Evolutionary conservation across 495 filamentous ascomycete genomes (phyloP).

Genomic region (Penicillium subrubescens): DNA sequence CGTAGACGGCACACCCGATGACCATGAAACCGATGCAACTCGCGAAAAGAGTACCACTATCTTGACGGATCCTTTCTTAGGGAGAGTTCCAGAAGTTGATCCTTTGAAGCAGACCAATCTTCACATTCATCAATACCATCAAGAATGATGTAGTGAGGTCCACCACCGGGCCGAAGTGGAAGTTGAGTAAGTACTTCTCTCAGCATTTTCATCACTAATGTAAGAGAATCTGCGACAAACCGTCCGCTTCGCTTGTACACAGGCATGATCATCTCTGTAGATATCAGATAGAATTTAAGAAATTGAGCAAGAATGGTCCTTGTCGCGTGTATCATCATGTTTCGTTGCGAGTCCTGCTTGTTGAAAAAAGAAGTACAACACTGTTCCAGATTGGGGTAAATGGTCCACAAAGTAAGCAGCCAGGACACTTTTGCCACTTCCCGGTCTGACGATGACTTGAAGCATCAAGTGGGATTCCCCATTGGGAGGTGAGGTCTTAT

Average conservation of each 20-base stretch:
- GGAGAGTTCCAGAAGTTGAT: background rate
- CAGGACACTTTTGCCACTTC: background rate
- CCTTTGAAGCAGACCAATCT: background rate
- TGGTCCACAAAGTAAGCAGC: background rate
- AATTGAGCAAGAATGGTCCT: background rate
- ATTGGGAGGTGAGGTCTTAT: background rate
- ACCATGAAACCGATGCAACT: background rate
- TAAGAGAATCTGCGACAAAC: background rate
- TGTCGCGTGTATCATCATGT: background rate
- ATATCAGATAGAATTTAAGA: background rate
- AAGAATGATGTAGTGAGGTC: background rate
- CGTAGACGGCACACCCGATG: background rate
- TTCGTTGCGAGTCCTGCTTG: background rate
- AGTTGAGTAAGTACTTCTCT: background rate
- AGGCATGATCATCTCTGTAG: background rate
- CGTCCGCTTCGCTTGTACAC: background rate
- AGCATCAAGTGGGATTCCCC: background rate
- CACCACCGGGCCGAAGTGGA: background rate
- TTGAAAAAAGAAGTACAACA: background rate
- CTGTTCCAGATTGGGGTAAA: background rate
- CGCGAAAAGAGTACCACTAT: background rate
- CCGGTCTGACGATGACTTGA: background rate
- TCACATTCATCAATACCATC: background rate
- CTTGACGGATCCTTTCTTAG: background rate
- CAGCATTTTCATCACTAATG: background rate